Conservation (phyloP, 1,284 basidiomycete species). For the Chalciporus sp. region DNA sequence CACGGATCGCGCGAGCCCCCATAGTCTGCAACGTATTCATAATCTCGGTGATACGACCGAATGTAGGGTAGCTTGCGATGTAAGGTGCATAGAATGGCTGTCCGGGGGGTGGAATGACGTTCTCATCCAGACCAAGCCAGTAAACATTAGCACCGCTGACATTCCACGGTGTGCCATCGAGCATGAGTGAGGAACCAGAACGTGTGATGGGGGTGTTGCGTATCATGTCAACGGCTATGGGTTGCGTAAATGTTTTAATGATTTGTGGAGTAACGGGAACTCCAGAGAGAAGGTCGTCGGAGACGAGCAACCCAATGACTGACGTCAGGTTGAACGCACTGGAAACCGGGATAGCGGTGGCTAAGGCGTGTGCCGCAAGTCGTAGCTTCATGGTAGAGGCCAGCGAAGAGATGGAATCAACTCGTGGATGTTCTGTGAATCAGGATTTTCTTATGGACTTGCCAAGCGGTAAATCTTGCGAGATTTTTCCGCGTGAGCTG, state of each 20-base stretch:
- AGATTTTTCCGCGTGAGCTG: background rate
- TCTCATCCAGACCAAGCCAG: conserved; percentile 34
- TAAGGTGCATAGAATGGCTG: conserved; percentile 4
- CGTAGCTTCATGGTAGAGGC: background rate
- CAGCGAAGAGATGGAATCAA: background rate
- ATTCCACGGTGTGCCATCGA: background rate
- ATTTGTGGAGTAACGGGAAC: conserved; percentile 3
- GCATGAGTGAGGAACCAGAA: conserved; percentile 1
- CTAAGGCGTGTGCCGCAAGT: background rate
- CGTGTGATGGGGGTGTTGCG: conserved; percentile 4
- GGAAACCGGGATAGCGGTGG: background rate
- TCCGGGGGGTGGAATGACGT: conserved; percentile 18
- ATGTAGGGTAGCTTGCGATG: conserved; percentile 8
- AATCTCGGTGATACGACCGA: conserved; percentile 18
- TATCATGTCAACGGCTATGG: background rate
- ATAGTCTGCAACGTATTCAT: conserved; percentile 30
- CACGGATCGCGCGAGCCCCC: conserved; percentile 22
- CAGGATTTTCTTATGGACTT: background rate
- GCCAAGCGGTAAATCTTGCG: background rate
- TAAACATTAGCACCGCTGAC: conserved; percentile 27
- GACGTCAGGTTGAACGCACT: background rate
- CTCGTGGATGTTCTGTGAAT: background rate
- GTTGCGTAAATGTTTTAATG: background rate
- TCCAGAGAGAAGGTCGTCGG: background rate
- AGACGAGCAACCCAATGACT: background rate